Evolutionary conservation across 345 rosid species (phyloP), one percentile per base, ranked within the genome.

Genomic region (Murraya koenigii): DNA sequence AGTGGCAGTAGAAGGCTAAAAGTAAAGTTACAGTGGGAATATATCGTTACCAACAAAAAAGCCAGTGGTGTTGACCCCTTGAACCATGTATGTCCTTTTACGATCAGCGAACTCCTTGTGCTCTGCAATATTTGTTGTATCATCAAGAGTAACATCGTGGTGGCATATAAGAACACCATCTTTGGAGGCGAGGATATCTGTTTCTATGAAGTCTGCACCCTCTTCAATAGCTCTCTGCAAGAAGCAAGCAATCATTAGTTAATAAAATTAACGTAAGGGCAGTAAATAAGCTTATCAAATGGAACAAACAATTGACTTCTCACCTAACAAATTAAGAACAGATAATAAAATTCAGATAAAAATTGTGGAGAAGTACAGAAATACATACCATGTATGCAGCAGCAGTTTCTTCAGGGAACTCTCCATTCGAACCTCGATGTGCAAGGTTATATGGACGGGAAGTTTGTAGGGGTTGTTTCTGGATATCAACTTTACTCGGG

Each of bases 401-500:
- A 77, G 92, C 90, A 69, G 97, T 94, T 90, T 91, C 98, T 90
- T 96, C 97, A 33, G 99, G 98, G 61, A 96, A 39, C 84, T 94
- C 98, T 71, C 99, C 98, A 78, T 94, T 94, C 32, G 97, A 90
- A 83, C 99, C 99, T 79, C 99, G 85, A 82, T 96, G 99, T 9
- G 97, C 98, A 77, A 96, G 77, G 70, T 96, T 96, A 77, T 85
- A 96, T 0, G 99, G 92, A 67, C 97, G 97, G n/a, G 84, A 90
- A 77, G 99, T 92, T 86, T 96, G 99, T 61, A 94, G 77, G 32
- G 91, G 90, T 71, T 81, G 91, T 81, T 80, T 92, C 35, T 35
- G 52, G 28, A 80, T 84, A 79, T 78, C 64, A n/a, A 64, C 23
- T 82, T 90, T 92, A 81, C 97, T 93, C n/a, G 99, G 97, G 36